Base-by-base conservation (phyloP, 78 protist species). In the Dictyostelium firmibasis region DNA sequence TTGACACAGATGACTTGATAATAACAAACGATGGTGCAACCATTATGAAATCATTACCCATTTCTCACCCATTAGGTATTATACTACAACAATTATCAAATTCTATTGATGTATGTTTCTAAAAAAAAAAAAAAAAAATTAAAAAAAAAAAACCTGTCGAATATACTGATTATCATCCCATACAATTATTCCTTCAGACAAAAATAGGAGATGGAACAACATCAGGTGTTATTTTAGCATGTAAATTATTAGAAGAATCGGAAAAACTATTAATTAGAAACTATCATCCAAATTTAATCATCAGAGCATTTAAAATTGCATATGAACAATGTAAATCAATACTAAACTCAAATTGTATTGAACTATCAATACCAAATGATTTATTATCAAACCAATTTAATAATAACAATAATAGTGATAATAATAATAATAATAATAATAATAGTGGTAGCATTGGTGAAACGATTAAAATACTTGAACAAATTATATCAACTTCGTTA, bases 21-120 rank as follows among this genome's bases (percentile, higher is more conserved):
- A 89, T 89, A 18, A 89, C 94, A 57, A 89, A 89, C 81, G 94
- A 89, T 31, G 94, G 94, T 81, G 86, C 87, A 11, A 89, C 94
- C 2, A 89, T 89, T 10, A 35, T 89, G 38, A 47, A 41, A 33
- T n/a, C 53, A 8, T 57, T 89, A 41, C 83, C 81, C 2, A 50
- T 81, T 2, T 43, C 72, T 2, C 60, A 89, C 47, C 94, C 94
- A 25, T n/a, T 81, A 8, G 86, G 72, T 31, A 13, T 57, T 14
- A 89, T 89, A 14, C 7, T 89, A 25, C 82, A 81, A 44, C 82
- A 78, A 16, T 64, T 89, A 76, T 83, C 94, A 44, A 47, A 43
- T 13, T 78, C 94, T 0, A 70, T 89, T 14, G 94, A 89, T 81
- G 72, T 84, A 84, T 27, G 57, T 60, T 29, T 74, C 0, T 35